Base-by-base conservation (phyloP, 2,329 filamentous ascomycete genomes). In the Herpotrichia juniperi region DNA sequence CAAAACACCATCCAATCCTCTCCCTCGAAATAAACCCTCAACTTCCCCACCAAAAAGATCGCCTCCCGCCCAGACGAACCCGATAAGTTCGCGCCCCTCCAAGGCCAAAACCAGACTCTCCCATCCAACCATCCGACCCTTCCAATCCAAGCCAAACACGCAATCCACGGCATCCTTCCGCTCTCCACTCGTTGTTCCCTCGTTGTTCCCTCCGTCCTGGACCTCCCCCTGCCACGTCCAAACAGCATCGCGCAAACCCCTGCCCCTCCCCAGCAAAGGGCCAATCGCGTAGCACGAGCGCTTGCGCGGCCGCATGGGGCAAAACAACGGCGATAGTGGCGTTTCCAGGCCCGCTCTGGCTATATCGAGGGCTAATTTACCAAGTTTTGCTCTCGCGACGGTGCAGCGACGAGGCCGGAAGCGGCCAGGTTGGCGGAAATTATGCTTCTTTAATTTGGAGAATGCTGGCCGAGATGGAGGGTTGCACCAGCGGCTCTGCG, bases 401-500 rank as follows among this genome's bases (percentile, higher is more conserved):
- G 34, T 46, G 25, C 25, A 45, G 6, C 19, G 21, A n/a, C 22
- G 30, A 26, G 47, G 26, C 16, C 30, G 26, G 26, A 39, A 26
- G 30, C 9, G 25, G 25, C 4, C 10, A 26, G 19, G 10, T 9
- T 9, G 5, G 11, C 26, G 26, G 7, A 12, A 12, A 30, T 30
- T 7, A 12, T 30, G 12, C 16, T 34, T 34, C 5, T 12, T 34
- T 34, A 34, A 12, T 30, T 7, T 30, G 8, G 26, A 30, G 7
- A 12, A 12, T 30, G 7, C 12, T 7, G 7, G 26, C 12, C 8
- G 26, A 12, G 26, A 8, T 30, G 26, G 16, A 34, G 11, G 5
- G 50, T 52, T 26, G 35, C 28, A 50, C 51, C 8, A 32, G 47
- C 51, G 47, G 51, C 42, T 54, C 51, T 54, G 51, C 45, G 37